These are phyloP conservation scores for Fennellomyces sp. DNA, from an alignment of 371 early-diverging fungal species.

Conservation along the genomic window DNA sequence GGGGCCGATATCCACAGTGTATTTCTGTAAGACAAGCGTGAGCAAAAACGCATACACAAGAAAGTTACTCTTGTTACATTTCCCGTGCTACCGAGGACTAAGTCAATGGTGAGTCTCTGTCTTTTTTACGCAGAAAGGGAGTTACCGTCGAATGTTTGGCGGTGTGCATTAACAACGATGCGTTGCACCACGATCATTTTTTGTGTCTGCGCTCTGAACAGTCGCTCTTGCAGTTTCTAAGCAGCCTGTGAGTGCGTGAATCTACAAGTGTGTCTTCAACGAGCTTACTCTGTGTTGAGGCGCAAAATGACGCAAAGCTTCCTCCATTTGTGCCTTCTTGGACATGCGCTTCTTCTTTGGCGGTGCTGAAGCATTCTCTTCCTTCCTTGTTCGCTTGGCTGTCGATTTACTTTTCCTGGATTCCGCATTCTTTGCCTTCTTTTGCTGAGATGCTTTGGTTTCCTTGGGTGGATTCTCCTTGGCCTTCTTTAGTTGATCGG, in stretches of 20 bases:
- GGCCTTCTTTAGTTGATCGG: too few relatives aligned
- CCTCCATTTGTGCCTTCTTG: background rate
- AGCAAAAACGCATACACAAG: background rate
- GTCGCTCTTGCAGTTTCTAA: slow-evolving; percentile 25
- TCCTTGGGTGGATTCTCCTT: too few relatives aligned
- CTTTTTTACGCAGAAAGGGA: background rate
- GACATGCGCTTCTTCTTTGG: background rate
- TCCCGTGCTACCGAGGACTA: slow-evolving; percentile 38
- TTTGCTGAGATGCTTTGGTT: too few relatives aligned
- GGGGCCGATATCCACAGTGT: slow-evolving; percentile 23
- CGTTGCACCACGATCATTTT: background rate
- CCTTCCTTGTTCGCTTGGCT: background rate
- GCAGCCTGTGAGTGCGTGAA: too few relatives aligned
- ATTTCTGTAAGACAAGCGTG: slow-evolving; percentile 17
- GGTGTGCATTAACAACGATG: background rate
- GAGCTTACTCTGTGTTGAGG: background rate
- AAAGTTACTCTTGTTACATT: too few relatives aligned
- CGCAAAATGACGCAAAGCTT: background rate
- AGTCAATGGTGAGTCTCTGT: background rate
- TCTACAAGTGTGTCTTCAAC: too few relatives aligned
- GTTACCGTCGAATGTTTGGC: background rate
- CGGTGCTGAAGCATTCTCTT: background rate
- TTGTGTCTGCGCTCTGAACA: slow-evolving; percentile 15
- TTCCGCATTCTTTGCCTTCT: too few relatives aligned
- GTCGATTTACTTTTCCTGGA: too few relatives aligned